Base-by-base conservation (phyloP, 2,329 filamentous ascomycete genomes). In the Leptographium flavum region DNA sequence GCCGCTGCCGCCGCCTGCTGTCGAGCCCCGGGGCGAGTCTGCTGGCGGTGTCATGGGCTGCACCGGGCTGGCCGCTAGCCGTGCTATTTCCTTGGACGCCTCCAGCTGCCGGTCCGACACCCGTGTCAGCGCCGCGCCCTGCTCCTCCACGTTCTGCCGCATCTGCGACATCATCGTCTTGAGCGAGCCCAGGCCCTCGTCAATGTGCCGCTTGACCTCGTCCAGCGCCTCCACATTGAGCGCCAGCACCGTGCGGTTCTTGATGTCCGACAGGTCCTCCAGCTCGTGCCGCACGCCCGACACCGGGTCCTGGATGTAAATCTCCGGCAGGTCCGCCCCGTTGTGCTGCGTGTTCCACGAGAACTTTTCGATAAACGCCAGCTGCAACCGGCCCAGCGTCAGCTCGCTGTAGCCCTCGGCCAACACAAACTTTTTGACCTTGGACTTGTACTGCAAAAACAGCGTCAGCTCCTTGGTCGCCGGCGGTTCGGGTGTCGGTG, bases 351-450 rank as follows among this genome's bases (percentile, higher is more conserved):
- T 95, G 55, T 94, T 96, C 88, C 93, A 98, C 0, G 90, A 92
- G 58, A 98, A 98, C 60, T 95, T 98, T 54, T 98, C 92, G 54
- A 98, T 98, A 55, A 98, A 98, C 1, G 92, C 90, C 25, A 98
- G 73, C 60, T 98, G 90, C 47, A 98, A 64, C 22, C 88, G 77
- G 1, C 87, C 87, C 48, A 95, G 81, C 3, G 86, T 90, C 11
- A 98, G 70, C 50, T 90, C 87, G 28, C 81, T 79, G 53, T 81
- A 81, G 1, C 90, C 90, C 59, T 93, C 87, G 1, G 85, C 68
- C 30, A 96, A 73, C 15, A 94, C 79, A 58, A 93, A 93, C 60
- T 96, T 96, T 65, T 95, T 96, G 54, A 96, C 88, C 59, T 92
- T 92, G 55, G 83, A 92, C 60, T 93, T 94, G 66, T 96, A 95